Conservation (phyloP, 148 eudicot genomes). For the Selenicereus undatus region DNA sequence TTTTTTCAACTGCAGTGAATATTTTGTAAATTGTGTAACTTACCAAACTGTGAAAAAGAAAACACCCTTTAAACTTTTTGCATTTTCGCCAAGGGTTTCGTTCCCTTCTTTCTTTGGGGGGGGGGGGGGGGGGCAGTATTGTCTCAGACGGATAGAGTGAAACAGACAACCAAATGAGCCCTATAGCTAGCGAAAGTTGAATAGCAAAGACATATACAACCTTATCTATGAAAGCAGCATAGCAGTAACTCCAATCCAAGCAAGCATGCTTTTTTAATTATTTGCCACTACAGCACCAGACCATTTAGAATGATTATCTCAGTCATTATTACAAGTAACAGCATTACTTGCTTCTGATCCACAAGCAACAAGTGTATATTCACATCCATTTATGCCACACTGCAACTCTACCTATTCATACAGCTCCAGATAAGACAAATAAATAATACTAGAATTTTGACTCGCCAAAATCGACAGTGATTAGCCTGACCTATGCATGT, state of each 20-base stretch:
- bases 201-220: neutral
- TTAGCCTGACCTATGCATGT: conserved; percentile 94
- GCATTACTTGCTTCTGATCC: neutral
- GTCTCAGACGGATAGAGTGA: too few relatives aligned
- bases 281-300: too few relatives aligned
- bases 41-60: neutral
- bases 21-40: neutral
- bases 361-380: neutral
- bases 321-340: too few relatives aligned
- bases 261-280: too few relatives aligned
- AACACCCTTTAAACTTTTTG: neutral
- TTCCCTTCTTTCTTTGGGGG: too few relatives aligned
- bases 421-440: neutral
- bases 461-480: conserved; percentile 95
- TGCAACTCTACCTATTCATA: neutral
- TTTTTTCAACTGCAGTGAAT: neutral
- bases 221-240: too few relatives aligned
- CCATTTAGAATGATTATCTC: too few relatives aligned
- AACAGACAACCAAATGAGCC: neutral
- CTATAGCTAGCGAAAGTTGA: neutral
- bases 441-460: conserved; percentile 12
- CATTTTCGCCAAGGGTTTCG: too few relatives aligned
- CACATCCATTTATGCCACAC: neutral
- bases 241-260: too few relatives aligned
- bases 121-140: too few relatives aligned